A percentile compares a stretch with the other conserved stretches of the same genome.
These are phyloP conservation scores for Fusarium chaquense DNA, from an alignment of 2,329 filamentous ascomycete species.

Conservation along the genomic window DNA sequence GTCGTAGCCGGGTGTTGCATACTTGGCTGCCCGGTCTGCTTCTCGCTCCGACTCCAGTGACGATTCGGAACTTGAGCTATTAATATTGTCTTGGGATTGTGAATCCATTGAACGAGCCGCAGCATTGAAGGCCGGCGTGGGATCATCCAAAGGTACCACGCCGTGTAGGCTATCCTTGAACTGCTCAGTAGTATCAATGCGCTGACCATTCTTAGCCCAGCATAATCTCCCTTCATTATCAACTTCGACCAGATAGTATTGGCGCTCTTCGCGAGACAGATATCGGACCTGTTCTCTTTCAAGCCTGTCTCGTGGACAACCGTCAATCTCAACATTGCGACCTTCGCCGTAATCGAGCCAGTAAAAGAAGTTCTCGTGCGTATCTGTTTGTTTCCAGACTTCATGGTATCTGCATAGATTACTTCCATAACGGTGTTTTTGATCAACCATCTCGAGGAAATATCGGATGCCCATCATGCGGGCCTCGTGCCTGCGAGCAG, in stretches of 20 bases:
- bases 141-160: slow-evolving; percentile 72
- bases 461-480: slow-evolving; percentile 89
- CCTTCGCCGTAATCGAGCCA: slow-evolving; percentile 91
- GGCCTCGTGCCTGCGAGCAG: slow-evolving; percentile 72
- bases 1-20: slow-evolving; percentile 73
- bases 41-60: slow-evolving; percentile 63
- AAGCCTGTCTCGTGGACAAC: slow-evolving; percentile 78
- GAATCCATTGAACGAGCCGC: slow-evolving; percentile 27
- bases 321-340: slow-evolving; percentile 73
- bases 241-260: slow-evolving; percentile 83
- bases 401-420: slow-evolving; percentile 86
- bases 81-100: slow-evolving; percentile 31
- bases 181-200: slow-evolving; percentile 79
- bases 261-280: slow-evolving; percentile 82
- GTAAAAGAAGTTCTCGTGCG: slow-evolving; percentile 91
- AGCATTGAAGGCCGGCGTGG: slow-evolving; percentile 65
- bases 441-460: slow-evolving; percentile 86
- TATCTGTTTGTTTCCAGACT: slow-evolving; percentile 82
- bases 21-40: slow-evolving; percentile 72
- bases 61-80: slow-evolving; percentile 52
- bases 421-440: slow-evolving; percentile 88
- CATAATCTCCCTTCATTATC: slow-evolving; percentile 80
- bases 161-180: slow-evolving; percentile 86
- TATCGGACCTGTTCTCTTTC: slow-evolving; percentile 87
- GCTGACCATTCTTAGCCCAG: slow-evolving; percentile 85